phyloP scores from a whole-genome alignment of 371 early-diverging fungal genomes.

The Syncephalastrum racemosum region DNA sequence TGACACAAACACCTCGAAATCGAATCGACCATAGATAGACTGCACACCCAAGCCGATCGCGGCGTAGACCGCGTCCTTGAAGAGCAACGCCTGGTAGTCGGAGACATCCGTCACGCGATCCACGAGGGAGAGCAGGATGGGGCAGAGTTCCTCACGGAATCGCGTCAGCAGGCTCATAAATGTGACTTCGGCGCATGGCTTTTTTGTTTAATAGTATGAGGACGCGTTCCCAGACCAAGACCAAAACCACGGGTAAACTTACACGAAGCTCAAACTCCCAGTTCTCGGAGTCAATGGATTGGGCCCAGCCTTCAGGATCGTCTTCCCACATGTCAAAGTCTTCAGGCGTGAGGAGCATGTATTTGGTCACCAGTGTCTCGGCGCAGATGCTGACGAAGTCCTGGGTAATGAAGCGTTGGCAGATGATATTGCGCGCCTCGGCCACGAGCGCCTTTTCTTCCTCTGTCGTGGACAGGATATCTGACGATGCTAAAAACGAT shows the following conservation, averaged over 20 bases:
- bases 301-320: slow-evolving; percentile 85
- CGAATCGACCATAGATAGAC: slow-evolving; percentile 78
- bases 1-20: slow-evolving; percentile 80
- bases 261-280: slow-evolving; percentile 85
- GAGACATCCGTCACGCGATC: slow-evolving; percentile 54
- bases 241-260: slow-evolving; percentile 19
- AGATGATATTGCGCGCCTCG: slow-evolving; percentile 59
- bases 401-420: slow-evolving; percentile 68
- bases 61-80: slow-evolving; percentile 83
- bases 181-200: slow-evolving; percentile 79
- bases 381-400: slow-evolving; percentile 63
- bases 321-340: slow-evolving; percentile 84
- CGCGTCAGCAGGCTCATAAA: slow-evolving; percentile 76
- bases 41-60: slow-evolving; percentile 82
- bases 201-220: neutral
- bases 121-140: slow-evolving; percentile 63
- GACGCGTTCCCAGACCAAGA: neutral
- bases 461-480: slow-evolving; percentile 35
- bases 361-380: slow-evolving; percentile 72
- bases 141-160: slow-evolving; percentile 61
- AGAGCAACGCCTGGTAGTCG: slow-evolving; percentile 56
- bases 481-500: slow-evolving; percentile 11
- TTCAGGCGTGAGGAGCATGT: slow-evolving; percentile 65
- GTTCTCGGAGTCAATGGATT: slow-evolving; percentile 80
- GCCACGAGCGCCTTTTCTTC: slow-evolving; percentile 52